Evolutionary conservation across 768 basidiomycete species (phyloP).

Genomic region (Boletus edulis): DNA sequence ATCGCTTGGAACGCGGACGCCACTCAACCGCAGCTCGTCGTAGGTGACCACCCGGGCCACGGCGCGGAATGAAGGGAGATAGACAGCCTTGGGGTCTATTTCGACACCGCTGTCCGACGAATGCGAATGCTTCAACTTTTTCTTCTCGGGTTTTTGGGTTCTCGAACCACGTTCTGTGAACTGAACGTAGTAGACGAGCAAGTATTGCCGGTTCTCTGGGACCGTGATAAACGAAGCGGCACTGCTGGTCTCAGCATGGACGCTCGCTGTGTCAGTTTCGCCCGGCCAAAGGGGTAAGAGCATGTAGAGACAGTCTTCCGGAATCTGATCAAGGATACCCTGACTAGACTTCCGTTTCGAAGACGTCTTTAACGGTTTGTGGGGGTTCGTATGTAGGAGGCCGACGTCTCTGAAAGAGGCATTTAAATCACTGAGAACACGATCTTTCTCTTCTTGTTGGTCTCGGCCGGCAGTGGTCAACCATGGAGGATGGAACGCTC

Average conservation of each 20-base stretch:
- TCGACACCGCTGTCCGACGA: conserved; percentile 27
- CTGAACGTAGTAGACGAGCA: conserved; percentile 79
- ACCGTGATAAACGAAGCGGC: conserved; percentile 38
- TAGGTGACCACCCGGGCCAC: conserved; percentile 73
- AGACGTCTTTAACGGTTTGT: conserved; percentile 24
- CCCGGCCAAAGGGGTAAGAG: conserved; percentile 82
- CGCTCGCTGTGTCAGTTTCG: conserved; percentile 54
- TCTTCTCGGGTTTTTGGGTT: conserved; percentile 24
- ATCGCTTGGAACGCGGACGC: conserved; percentile 68
- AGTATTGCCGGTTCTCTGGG: conserved; percentile 58
- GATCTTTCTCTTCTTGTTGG: conserved; percentile 65
- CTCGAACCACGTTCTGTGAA: conserved; percentile 24
- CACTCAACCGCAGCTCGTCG: conserved; percentile 67
- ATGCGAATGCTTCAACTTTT: conserved; percentile 29
- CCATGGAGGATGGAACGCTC: conserved; percentile 55
- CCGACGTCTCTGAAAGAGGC: conserved; percentile 81
- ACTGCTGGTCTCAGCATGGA: conserved; percentile 21
- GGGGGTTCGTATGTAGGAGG: conserved; percentile 56
- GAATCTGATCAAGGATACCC: conserved; percentile 60
- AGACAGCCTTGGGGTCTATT: conserved; percentile 44
- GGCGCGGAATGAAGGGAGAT: conserved; percentile 66
- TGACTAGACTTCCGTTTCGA: conserved; percentile 18
- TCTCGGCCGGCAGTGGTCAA: conserved; percentile 59
- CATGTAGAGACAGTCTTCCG: conserved; percentile 75
- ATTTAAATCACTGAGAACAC: conserved; percentile 66